Base-by-base conservation (phyloP, 305 asterid genomes). In the Nicotiana rustica region DNA sequence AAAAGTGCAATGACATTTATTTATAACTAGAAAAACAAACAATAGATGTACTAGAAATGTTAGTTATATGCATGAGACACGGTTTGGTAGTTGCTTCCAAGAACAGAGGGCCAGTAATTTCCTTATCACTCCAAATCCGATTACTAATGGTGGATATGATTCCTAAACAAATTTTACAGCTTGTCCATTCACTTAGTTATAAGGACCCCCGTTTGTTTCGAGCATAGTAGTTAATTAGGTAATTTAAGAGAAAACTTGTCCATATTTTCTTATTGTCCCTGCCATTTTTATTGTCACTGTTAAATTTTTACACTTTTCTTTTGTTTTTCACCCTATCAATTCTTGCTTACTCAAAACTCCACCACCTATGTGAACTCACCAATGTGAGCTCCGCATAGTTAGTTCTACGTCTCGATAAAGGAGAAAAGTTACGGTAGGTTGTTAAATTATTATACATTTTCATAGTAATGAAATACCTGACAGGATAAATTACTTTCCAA, bases 211-310 rank as follows among this genome's bases (percentile, higher is more conserved):
- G 80, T 75, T 75, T 75, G 4, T 52, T 75, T 75, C 80, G 80
- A 52, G 65, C 80, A 75, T 7, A 75, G 25, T 75, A 25, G 65
- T 75, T 52, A 52, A 52, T 10, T 73, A 47, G 47, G 44, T 49
- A 75, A 75, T 75, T 75, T 75, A 75, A 75, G 80, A 76, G 65
- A 76, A 76, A 76, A 73, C 29, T 15, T 9, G n/a, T 76, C 47
- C 80, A 55, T 76, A 55, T 76, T 76, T 76, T 76, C 29, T 76
- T 76, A 29, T 29, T 76, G 80, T 76, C 80, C 80, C 25, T 76
- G 49, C 3, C 65, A 29, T 76, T 75, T 31, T 75, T 75, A 49
- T 82, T 82, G 81, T 79, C 86, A 38, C 87, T 67, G 83, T 87
- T 86, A 84, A 84, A 1, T 78, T 67, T 57, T 21, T 78, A 38